phyloP scores from a whole-genome alignment of 2,329 filamentous ascomycete species.

The Cladophialophora exuberans region DNA sequence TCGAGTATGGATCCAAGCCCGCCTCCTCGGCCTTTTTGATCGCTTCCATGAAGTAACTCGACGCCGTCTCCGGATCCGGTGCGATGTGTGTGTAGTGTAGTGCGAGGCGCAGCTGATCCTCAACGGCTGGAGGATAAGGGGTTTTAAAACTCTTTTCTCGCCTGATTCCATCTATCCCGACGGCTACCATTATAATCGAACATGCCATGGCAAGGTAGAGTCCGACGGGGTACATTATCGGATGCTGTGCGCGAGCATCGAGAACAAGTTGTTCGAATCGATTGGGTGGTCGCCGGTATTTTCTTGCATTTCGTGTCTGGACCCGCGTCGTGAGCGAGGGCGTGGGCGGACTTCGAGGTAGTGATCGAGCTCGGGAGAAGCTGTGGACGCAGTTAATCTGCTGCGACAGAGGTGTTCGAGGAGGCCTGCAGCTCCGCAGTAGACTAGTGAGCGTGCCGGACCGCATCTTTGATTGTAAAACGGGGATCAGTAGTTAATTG shows the following conservation, averaged over 20 bases:
- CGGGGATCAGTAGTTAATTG: neutral
- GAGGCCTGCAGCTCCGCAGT: constrained; percentile 14
- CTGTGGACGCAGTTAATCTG: constrained; percentile 9
- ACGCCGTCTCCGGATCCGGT: constrained; percentile 73
- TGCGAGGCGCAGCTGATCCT: constrained; percentile 72
- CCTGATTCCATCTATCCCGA: constrained; percentile 47
- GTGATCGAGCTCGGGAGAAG: constrained; percentile 2
- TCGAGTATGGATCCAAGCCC: constrained; percentile 83
- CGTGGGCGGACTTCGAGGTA: neutral
- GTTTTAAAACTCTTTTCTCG: constrained; percentile 46
- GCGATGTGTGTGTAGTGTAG: constrained; percentile 83
- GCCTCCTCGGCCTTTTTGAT: constrained; percentile 72
- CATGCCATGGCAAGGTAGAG: constrained; percentile 44
- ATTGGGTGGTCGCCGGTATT: constrained; percentile 20
- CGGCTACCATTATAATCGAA: constrained; percentile 45
- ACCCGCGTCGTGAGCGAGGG: constrained; percentile 9
- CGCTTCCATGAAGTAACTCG: constrained; percentile 82
- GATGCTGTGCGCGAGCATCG: constrained; percentile 36
- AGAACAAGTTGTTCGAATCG: constrained; percentile 28
- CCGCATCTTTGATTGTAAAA: constrained; percentile 2
- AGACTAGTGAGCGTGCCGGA: neutral
- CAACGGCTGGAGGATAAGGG: constrained; percentile 49
- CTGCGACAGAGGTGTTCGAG: constrained; percentile 20
- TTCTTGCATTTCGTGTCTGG: constrained; percentile 21
- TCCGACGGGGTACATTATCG: constrained; percentile 46